Evolutionary conservation across 1,284 basidiomycete species (phyloP), one percentile per base, ranked within the genome.

Genomic region (Ganoderma leucocontextum): DNA sequence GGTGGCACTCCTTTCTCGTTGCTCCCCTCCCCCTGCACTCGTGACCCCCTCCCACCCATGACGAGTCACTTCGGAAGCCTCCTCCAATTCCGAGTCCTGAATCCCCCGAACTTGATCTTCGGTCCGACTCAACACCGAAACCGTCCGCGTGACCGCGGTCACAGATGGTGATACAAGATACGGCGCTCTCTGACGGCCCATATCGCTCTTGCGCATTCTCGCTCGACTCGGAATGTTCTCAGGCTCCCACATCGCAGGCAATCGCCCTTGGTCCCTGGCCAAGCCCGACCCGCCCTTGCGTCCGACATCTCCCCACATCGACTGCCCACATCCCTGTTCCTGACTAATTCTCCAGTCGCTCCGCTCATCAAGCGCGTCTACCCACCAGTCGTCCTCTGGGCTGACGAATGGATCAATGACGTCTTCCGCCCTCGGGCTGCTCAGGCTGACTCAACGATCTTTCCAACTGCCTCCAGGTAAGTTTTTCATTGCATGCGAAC

Each of bases 121-220:
- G 68, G 71, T 41, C 71, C 71, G 69, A 70, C 52, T 63, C 63
- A 66, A 62, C 68, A 29, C 71, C 71, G 71, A 70, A 38, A 52
- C 60, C n/a, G 52, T 36, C n/a, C 71, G 70, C 71, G 71, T 72
- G 71, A 70, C 25, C 66, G 61, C 53, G 49, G 39, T n/a, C 9
- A 7, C 55, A 42, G 19, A 36, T n/a, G 39, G 39, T 42, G 4
- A 9, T 22, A 49, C 47, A 39, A 33, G 29, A 25, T 29, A n/a
- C 25, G 39, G 25, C 39, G 35, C 13, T 25, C 57, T 39, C 29
- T 29, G 44, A 47, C 36, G 35, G 19, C 15, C 19, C 33, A 38
- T n/a, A 58, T 35, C 55, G 35, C 55, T n/a, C 55, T 49, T 49
- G 25, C 47, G 3, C 36, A 38, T 22, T 33, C 35, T 35, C 55